phyloP scores from a whole-genome alignment of 108 stramenopile genomes.

The Nitzschia sp. region DNA sequence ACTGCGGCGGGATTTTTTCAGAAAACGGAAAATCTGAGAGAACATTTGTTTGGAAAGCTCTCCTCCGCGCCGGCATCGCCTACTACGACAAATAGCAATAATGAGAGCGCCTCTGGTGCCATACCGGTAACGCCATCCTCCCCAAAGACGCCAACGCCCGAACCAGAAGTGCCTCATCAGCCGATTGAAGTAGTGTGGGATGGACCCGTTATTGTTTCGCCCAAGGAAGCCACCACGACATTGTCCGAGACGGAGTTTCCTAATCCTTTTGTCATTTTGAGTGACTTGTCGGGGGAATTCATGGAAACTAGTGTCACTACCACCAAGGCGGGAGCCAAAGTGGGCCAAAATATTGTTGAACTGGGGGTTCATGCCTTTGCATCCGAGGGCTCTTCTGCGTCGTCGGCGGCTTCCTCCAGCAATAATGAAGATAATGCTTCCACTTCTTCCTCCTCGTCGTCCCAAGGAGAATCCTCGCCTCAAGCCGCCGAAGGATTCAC shows the following conservation, averaged over 20 bases:
- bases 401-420: not conserved
- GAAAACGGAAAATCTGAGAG: not conserved
- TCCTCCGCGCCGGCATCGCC: not conserved
- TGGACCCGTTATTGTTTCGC: not conserved
- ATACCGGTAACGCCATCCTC: too few species aligned
- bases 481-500: not conserved
- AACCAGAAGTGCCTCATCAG: not conserved
- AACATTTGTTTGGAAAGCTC: constrained; percentile 6
- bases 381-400: not conserved
- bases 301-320: not conserved
- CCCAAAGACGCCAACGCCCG: not conserved
- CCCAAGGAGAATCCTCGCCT: not conserved
- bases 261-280: constrained; percentile 11
- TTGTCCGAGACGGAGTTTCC: constrained; percentile 12
- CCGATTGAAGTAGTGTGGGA: constrained; percentile 14
- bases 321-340: constrained; percentile 5
- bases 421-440: constrained; percentile 2
- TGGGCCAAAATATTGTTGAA: not conserved
- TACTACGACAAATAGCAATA: too few species aligned
- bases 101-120: not conserved
- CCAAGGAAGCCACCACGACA: not conserved
- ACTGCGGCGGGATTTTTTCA: not conserved
- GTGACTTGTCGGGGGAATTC: constrained; percentile 13
- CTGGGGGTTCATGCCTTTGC: constrained; percentile 7
- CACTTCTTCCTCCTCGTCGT: not conserved